phyloP scores from a whole-genome alignment of 75 land plant genomes.

The Pinus taeda region DNA sequence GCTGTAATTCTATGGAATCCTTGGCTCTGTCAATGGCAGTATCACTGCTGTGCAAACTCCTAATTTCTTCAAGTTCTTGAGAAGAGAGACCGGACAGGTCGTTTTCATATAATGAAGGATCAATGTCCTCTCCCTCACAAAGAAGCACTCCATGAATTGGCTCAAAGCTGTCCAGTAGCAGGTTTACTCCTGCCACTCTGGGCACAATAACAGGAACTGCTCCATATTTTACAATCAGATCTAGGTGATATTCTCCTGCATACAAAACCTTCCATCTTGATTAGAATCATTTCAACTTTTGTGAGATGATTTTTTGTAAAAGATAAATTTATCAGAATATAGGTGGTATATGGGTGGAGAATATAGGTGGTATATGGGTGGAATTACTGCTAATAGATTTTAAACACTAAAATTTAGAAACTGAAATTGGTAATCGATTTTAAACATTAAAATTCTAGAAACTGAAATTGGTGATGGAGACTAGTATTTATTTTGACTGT shows the following conservation, averaged over 20 bases:
- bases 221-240: conserved; percentile 85
- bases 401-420: too few species aligned
- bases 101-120: conserved; percentile 61
- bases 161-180: conserved; percentile 82
- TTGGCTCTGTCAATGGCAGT: conserved; percentile 79
- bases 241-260: conserved; percentile 95
- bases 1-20: conserved; percentile 78
- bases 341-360: too few species aligned
- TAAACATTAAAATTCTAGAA: too few species aligned
- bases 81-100: conserved; percentile 34
- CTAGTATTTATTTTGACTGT: too few species aligned
- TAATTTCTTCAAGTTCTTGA: conserved; percentile 46
- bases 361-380: too few species aligned
- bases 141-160: conserved; percentile 94
- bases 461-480: too few species aligned
- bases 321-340: too few species aligned
- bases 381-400: too few species aligned
- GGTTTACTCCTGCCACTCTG: conserved; percentile 68
- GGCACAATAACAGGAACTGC: conserved; percentile 96
- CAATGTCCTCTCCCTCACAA: conserved; percentile 96
- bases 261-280: neutral
- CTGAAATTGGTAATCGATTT: too few species aligned
- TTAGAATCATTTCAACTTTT: too few species aligned
- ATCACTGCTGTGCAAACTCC: conserved; percentile 69
- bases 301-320: too few species aligned